phyloP scores from a whole-genome alignment of 2,329 filamentous ascomycete species.

The Geoglossum cookeanum region DNA sequence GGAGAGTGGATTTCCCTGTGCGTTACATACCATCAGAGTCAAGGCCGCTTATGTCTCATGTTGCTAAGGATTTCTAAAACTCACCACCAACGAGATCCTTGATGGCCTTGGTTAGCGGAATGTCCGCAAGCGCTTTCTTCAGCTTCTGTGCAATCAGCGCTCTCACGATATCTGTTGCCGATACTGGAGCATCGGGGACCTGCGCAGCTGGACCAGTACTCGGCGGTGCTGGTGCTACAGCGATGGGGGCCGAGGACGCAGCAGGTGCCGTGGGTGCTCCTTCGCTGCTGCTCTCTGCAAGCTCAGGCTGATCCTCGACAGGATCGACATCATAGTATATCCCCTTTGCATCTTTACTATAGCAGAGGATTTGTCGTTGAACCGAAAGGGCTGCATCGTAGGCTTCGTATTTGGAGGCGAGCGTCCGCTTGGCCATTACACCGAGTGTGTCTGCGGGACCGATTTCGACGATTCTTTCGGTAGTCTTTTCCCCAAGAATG shows the following conservation, averaged over 20 bases:
- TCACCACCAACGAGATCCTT: slow-evolving; percentile 94
- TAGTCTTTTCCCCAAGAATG: slow-evolving; percentile 85
- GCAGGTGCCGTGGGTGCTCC: slow-evolving; percentile 24
- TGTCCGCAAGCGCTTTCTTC: slow-evolving; percentile 78
- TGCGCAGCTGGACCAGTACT: slow-evolving; percentile 72
- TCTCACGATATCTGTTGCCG: slow-evolving; percentile 76
- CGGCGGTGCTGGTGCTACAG: slow-evolving; percentile 38
- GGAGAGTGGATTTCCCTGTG: slow-evolving; percentile 90
- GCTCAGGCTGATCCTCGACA: slow-evolving; percentile 57
- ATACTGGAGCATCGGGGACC: slow-evolving; percentile 70
- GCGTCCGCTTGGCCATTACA: slow-evolving; percentile 89
- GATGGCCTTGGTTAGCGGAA: slow-evolving; percentile 89
- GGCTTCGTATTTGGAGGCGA: slow-evolving; percentile 94
- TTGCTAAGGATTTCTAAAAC: slow-evolving; percentile 19
- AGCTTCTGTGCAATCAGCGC: slow-evolving; percentile 89
- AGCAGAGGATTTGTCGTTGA: slow-evolving; percentile 93
- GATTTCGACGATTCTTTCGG: slow-evolving; percentile 93
- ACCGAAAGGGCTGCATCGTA: slow-evolving; percentile 95
- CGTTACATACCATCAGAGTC: neutral
- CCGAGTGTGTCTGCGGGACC: slow-evolving; percentile 92
- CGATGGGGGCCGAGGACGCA: slow-evolving; percentile 32
- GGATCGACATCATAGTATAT: slow-evolving; percentile 99
- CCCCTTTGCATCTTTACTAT: slow-evolving; percentile 98
- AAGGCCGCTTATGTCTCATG: neutral
- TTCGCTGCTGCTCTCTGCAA: slow-evolving; percentile 15